Evolutionary conservation across 2,329 filamentous ascomycete species (phyloP).

Genomic region (Pseudogymnoascus sp.): DNA sequence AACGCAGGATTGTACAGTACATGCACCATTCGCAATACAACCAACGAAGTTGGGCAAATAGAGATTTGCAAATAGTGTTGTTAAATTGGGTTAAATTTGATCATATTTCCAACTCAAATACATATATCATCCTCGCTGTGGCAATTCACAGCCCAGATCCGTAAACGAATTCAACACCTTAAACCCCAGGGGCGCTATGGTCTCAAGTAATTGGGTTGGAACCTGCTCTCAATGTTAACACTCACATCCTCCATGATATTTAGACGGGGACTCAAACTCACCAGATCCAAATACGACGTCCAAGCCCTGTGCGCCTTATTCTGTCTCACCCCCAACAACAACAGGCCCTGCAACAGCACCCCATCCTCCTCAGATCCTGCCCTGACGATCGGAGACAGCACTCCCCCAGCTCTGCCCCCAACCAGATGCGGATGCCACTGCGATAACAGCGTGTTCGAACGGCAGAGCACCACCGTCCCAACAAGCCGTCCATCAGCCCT

Average conservation of each 20-base stretch:
- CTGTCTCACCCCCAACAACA: slow-evolving; percentile 58
- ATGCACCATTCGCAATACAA: no score
- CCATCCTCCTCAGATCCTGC: slow-evolving; percentile 55
- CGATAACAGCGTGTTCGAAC: slow-evolving; percentile 50
- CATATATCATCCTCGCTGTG: neutral
- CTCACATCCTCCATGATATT: neutral
- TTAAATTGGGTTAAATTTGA: neutral
- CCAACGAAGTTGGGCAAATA: no score
- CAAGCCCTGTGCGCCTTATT: slow-evolving; percentile 57
- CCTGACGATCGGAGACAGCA: slow-evolving; percentile 60
- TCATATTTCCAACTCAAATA: neutral
- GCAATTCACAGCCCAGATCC: slow-evolving; percentile 2
- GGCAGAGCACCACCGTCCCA: slow-evolving; percentile 59
- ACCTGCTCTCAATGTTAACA: neutral
- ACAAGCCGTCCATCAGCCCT: slow-evolving; percentile 54
- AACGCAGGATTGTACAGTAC: no score
- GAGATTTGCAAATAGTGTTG: neutral
- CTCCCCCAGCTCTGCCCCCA: slow-evolving; percentile 50
- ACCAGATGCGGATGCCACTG: slow-evolving; percentile 32
- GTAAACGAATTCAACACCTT: slow-evolving; percentile 5
- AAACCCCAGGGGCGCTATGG: neutral
- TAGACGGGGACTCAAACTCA: neutral
- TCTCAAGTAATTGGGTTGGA: neutral
- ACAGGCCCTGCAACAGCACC: slow-evolving; percentile 56
- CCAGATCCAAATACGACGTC: slow-evolving; percentile 33